A percentile compares a stretch with the other conserved stretches of the same genome.
phyloP scores from a whole-genome alignment of 2,329 filamentous ascomycete species.

The Alternaria triticina region DNA sequence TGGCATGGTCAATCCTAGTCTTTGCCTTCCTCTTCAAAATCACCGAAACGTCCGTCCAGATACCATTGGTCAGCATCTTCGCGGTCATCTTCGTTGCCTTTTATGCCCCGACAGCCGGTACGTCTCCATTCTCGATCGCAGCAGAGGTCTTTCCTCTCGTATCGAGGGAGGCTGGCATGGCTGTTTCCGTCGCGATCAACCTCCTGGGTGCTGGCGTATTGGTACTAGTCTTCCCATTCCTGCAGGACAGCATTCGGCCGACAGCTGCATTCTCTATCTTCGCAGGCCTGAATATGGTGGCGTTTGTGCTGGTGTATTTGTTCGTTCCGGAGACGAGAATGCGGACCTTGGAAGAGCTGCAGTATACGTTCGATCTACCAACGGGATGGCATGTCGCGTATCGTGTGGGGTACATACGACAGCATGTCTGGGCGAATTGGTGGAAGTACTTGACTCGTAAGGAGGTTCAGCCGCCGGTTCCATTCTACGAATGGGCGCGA shows the following conservation, averaged over 20 bases:
- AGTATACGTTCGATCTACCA: constrained; percentile 31
- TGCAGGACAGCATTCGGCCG: constrained; percentile 37
- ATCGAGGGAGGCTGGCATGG: constrained; percentile 32
- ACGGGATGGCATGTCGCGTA: constrained; percentile 28
- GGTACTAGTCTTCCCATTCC: constrained; percentile 45
- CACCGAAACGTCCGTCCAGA: constrained; percentile 4
- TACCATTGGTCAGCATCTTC: constrained; percentile 21
- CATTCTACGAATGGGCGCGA: constrained; percentile 29
- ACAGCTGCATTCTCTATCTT: constrained; percentile 48
- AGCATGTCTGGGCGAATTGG: constrained; percentile 22
- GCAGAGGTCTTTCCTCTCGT: constrained; percentile 32
- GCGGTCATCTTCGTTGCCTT: constrained; percentile 25
- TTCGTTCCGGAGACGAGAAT: constrained; percentile 36
- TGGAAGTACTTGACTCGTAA: constrained; percentile 22
- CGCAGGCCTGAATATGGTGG: constrained; percentile 36
- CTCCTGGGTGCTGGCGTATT: constrained; percentile 48
- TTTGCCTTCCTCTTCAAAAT: constrained; percentile 29
- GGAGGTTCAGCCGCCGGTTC: constrained; percentile 18
- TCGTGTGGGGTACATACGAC: constrained; percentile 17
- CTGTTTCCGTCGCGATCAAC: constrained; percentile 48
- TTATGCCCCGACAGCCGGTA: constrained; percentile 31
- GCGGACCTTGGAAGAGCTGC: constrained; percentile 31
- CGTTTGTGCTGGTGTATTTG: constrained; percentile 36
- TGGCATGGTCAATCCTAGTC: constrained; percentile 31
- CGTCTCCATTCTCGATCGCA: constrained; percentile 29